Conservation (phyloP, 148 eudicot species). For the Vaccinium macrocarpon region DNA sequence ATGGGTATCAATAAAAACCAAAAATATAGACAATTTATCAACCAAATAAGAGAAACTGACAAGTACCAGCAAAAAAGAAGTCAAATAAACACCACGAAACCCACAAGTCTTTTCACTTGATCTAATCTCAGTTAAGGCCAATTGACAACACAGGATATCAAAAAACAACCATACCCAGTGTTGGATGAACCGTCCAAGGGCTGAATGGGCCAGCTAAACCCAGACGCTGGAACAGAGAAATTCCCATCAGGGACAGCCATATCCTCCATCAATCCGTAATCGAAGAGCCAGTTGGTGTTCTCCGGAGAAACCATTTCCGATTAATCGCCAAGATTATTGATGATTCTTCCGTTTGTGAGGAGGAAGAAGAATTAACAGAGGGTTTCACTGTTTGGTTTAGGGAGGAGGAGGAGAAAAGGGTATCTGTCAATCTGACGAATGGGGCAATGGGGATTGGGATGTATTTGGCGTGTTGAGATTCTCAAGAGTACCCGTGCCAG, state of each 20-base stretch:
- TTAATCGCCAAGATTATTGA: constrained; percentile 20
- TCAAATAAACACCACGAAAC: constrained; percentile 12
- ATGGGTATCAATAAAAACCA: background rate
- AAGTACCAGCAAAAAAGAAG: background rate
- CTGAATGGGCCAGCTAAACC: constrained; percentile 55
- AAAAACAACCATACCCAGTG: constrained; percentile 40
- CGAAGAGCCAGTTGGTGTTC: constrained; percentile 63
- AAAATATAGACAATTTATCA: background rate
- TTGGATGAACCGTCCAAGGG: constrained; percentile 47
- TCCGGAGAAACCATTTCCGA: constrained; percentile 63
- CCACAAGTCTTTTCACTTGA: constrained; percentile 13
- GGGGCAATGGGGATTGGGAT: background rate
- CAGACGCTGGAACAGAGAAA: constrained; percentile 44
- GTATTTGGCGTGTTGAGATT: too few species aligned
- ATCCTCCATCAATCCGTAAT: constrained; percentile 56
- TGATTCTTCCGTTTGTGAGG: constrained; percentile 18
- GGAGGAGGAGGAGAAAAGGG: background rate
- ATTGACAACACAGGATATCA: background rate
- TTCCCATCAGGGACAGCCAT: constrained; percentile 45
- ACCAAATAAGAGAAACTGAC: background rate
- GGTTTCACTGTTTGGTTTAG: background rate
- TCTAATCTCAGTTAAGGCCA: background rate
- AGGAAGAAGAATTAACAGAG: constrained; percentile 18
- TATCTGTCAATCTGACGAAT: background rate
- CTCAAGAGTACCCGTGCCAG: too few species aligned